These are phyloP conservation scores for Calocera viscosa DNA, from an alignment of 768 basidiomycete species.

Conservation along the genomic window DNA sequence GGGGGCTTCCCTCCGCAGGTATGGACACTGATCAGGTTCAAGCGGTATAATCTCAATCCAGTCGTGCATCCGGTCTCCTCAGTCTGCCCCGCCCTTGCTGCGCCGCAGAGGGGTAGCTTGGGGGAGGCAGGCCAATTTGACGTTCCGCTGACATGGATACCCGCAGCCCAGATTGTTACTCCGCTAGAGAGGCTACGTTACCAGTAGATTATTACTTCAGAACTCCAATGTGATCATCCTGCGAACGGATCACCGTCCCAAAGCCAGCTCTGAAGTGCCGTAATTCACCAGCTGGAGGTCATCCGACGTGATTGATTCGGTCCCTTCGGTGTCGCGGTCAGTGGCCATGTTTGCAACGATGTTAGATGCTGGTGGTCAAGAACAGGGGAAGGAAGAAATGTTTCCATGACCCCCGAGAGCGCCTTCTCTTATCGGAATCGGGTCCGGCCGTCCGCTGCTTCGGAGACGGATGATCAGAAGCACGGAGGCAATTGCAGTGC, in stretches of 20 bases:
- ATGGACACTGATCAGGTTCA: conserved; percentile 93
- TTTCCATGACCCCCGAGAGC: neutral
- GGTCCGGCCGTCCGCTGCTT: neutral
- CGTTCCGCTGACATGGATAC: conserved; percentile 48
- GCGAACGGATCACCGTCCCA: conserved; percentile 24
- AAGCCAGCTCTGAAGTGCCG: conserved; percentile 18
- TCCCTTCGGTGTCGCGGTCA: neutral
- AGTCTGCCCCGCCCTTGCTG: conserved; percentile 18
- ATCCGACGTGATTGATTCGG: conserved; percentile 24
- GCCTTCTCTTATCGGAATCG: neutral
- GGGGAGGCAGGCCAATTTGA: conserved; percentile 19
- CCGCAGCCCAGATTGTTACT: conserved; percentile 75
- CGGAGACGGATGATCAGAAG: conserved; percentile 6
- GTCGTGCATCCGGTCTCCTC: conserved; percentile 27
- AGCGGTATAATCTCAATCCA: conserved; percentile 95
- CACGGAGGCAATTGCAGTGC: neutral
- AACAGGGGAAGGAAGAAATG: neutral
- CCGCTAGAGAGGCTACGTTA: conserved; percentile 59
- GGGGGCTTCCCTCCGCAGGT: conserved; percentile 93
- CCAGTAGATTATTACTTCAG: conserved; percentile 34
- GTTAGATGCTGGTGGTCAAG: neutral
- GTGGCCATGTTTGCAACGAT: neutral
- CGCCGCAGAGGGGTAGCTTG: conserved; percentile 1
- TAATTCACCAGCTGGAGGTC: conserved; percentile 47
- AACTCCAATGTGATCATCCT: conserved; percentile 16